Base-by-base conservation (phyloP, 805 yeast species). In the Metschnikowia orientalis region DNA sequence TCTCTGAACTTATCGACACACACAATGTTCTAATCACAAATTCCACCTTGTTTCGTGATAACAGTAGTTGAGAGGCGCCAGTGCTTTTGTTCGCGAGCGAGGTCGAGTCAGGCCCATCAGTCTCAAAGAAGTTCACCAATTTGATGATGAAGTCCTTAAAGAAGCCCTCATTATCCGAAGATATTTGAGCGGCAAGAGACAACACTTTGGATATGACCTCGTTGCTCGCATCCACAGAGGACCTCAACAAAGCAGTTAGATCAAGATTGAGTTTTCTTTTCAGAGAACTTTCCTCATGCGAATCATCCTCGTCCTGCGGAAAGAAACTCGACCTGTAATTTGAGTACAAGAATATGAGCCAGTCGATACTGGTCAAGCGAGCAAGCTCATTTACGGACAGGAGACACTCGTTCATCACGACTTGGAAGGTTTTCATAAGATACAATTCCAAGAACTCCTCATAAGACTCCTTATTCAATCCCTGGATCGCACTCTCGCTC, bases 21-120 rank as follows among this genome's bases (percentile, higher is more conserved):
- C 97, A 88, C 26, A 92, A 65, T 46, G 88, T 87, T 37, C 95
- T 69, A 31, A 90, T 69, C 8, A 92, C 87, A 44, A 85, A 80
- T 52, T 86, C 90, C n/a, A 62, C 56, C 39, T 63, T 65, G 28
- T 51, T 48, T 10, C 95, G 67, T 36, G 83, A 83, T 32, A 86
- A 59, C 35, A 41, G 30, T n/a, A 37, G 27, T 17, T 36, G 40
- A 2, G 26, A 28, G 20, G 20, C 42, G 22, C 22, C 19, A 8
- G 30, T 20, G 23, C 16, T 34, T 27, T 20, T 37, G 13, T 24
- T 18, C 26, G 16, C 21, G 26, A 6, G 21, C 26, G 17, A 20
- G 12, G 32, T 26, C 4, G 40, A 32, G 12, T 45, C 59, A 11
- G 40, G 20, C 22, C 50, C 50, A 51, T 89, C 95, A 10, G 72